phyloP scores from a whole-genome alignment of 2,329 filamentous ascomycete species.

The Tothia fuscella region DNA sequence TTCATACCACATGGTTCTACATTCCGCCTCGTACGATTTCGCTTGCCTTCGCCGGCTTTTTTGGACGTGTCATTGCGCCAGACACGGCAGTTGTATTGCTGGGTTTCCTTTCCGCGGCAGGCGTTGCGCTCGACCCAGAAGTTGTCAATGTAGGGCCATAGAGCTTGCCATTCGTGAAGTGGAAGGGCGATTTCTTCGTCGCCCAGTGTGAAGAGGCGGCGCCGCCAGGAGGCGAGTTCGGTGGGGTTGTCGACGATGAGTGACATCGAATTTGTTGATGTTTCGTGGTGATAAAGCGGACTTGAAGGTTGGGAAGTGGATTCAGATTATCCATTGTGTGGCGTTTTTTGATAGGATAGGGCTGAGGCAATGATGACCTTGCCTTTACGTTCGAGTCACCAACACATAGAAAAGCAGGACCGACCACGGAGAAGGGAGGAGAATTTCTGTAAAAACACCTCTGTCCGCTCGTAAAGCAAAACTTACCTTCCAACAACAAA shows the following conservation, averaged over 20 bases:
- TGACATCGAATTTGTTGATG: no score
- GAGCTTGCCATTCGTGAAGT: not conserved
- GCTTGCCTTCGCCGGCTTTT: constrained; percentile 1
- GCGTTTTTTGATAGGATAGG: no score
- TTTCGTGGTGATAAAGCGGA: no score
- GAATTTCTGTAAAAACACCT: no score
- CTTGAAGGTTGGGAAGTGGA: no score
- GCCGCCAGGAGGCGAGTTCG: constrained; percentile 4
- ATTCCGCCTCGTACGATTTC: constrained; percentile 4
- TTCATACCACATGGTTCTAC: constrained; percentile 8
- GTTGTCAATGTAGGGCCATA: constrained; percentile 9
- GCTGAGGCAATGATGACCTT: no score
- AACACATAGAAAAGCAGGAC: no score
- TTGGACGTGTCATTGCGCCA: constrained; percentile 8
- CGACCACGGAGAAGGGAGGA: no score
- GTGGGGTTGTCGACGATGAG: constrained; percentile 1
- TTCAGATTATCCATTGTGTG: no score
- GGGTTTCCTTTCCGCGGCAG: constrained; percentile 2
- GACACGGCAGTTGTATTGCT: constrained; percentile 9
- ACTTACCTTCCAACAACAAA: no score
- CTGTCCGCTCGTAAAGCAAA: no score
- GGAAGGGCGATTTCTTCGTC: constrained; percentile 7
- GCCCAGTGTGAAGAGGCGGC: constrained; percentile 5
- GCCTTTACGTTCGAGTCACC: no score
- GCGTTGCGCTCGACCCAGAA: constrained; percentile 10